Evolutionary conservation across 371 early-diverging fungal genomes (phyloP).

Genomic region (Lichtheimia ramosa): DNA sequence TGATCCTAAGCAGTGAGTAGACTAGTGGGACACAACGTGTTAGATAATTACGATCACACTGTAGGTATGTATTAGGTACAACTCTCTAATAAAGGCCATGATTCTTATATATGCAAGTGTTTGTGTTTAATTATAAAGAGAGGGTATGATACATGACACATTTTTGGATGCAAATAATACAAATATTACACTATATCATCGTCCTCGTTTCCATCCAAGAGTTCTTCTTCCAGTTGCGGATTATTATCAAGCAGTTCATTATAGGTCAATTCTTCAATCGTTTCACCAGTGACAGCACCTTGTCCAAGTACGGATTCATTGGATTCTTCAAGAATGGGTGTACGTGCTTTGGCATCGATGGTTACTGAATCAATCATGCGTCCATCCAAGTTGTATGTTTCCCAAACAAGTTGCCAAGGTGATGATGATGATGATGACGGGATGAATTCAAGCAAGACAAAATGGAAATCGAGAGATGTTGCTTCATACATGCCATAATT

Average conservation of each 20-base stretch:
- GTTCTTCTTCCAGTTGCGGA: constrained; percentile 9
- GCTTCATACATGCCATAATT: constrained; percentile 67
- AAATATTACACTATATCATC: too few relatives aligned
- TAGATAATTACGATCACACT: too few relatives aligned
- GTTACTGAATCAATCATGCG: constrained; percentile 24
- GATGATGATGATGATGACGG: constrained; percentile 12
- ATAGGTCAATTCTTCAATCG: constrained; percentile 18
- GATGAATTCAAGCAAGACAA: constrained; percentile 53
- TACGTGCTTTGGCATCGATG: constrained; percentile 13
- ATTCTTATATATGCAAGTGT: too few relatives aligned
- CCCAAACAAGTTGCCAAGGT: constrained; percentile 42
- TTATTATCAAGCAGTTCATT: constrained; percentile 17
- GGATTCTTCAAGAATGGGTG: constrained; percentile 4
- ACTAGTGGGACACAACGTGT: too few relatives aligned
- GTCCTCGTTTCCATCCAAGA: background rate
- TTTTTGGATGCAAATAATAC: too few relatives aligned
- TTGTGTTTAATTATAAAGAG: too few relatives aligned
- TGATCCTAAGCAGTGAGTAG: too few relatives aligned
- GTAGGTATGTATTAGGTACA: too few relatives aligned
- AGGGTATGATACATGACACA: too few relatives aligned
- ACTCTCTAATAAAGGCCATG: too few relatives aligned
- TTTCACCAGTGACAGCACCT: constrained; percentile 17
- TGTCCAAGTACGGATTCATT: background rate
- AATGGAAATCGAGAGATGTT: constrained; percentile 56
- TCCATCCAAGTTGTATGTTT: constrained; percentile 34